phyloP scores from a whole-genome alignment of 2,329 filamentous ascomycete species.

The Aspergillus japonicus region DNA sequence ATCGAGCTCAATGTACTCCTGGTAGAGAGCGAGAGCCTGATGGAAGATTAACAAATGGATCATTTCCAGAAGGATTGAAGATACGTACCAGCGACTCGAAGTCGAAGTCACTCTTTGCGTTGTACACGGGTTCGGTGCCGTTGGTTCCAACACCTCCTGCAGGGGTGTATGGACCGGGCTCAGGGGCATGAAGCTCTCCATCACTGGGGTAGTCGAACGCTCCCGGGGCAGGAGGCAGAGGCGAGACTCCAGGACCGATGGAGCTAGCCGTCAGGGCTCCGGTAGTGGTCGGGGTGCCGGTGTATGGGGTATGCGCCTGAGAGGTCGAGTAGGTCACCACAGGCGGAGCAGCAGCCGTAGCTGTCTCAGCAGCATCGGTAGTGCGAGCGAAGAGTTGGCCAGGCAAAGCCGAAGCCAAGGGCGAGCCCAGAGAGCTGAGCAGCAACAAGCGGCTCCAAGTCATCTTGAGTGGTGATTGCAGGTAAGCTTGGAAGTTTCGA shows the following conservation, averaged over 20 bases:
- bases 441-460: neutral
- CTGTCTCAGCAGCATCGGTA: neutral
- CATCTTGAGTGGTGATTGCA: neutral
- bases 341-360: neutral
- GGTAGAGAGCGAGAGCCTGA: conserved; percentile 67
- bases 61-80: neutral
- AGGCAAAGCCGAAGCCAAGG: conserved; percentile 1
- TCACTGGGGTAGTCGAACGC: conserved; percentile 71
- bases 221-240: conserved; percentile 57
- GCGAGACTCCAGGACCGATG: conserved; percentile 57
- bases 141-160: conserved; percentile 75
- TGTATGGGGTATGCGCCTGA: conserved; percentile 62
- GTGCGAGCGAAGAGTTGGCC: neutral
- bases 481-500: neutral
- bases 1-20: conserved; percentile 83
- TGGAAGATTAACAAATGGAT: conserved; percentile 1
- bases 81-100: conserved; percentile 65
- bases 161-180: conserved; percentile 71
- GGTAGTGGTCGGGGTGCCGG: conserved; percentile 65
- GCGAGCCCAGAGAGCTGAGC: conserved; percentile 1
- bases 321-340: conserved; percentile 3
- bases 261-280: conserved; percentile 59
- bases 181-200: conserved; percentile 63
- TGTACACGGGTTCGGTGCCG: conserved; percentile 72
- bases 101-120: conserved; percentile 78